phyloP scores from a whole-genome alignment of 23 red algal species.

The Cyanidium caldarium region DNA sequence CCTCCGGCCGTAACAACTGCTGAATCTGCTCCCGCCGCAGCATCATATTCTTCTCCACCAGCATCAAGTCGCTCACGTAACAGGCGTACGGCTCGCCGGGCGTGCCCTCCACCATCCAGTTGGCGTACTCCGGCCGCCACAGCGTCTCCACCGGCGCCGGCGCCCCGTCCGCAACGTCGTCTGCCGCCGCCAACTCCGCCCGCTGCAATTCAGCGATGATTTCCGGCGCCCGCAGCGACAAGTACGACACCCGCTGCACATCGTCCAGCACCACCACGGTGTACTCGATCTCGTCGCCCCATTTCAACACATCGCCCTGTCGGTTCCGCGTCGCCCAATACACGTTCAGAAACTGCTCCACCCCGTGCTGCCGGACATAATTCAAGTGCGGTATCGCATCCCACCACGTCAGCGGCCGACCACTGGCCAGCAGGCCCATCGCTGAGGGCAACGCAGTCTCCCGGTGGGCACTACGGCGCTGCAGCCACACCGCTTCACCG shows the following conservation, averaged over 20 bases:
- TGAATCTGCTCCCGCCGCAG: conserved; percentile 55
- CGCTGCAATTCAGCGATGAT: conserved; percentile 42
- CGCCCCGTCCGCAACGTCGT: not conserved
- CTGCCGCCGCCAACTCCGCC: not conserved
- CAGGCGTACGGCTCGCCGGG: conserved; percentile 83
- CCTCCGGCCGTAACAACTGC: conserved; percentile 25
- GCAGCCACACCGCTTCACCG: too few species aligned
- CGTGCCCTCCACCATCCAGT: conserved; percentile 99
- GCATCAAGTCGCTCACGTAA: conserved; percentile 51
- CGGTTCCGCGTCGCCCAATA: conserved; percentile 28
- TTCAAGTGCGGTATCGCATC: conserved; percentile 17
- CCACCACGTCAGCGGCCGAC: conserved; percentile 69
- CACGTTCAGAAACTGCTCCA: conserved; percentile 70
- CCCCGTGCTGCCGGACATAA: conserved; percentile 40
- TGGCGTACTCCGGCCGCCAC: conserved; percentile 96
- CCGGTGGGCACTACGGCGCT: too few species aligned
- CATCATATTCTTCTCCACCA: conserved; percentile 92
- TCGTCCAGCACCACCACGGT: conserved; percentile 30
- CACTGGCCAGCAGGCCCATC: conserved; percentile 39
- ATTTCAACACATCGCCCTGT: conserved; percentile 45
- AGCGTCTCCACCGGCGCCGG: conserved; percentile 5
- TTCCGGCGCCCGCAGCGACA: conserved; percentile 60
- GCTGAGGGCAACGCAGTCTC: too few species aligned
- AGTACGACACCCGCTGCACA: conserved; percentile 2
- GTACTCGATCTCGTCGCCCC: conserved; percentile 99